Base-by-base conservation (phyloP, 23 red algal species). In the Pyropia yezoensis region DNA sequence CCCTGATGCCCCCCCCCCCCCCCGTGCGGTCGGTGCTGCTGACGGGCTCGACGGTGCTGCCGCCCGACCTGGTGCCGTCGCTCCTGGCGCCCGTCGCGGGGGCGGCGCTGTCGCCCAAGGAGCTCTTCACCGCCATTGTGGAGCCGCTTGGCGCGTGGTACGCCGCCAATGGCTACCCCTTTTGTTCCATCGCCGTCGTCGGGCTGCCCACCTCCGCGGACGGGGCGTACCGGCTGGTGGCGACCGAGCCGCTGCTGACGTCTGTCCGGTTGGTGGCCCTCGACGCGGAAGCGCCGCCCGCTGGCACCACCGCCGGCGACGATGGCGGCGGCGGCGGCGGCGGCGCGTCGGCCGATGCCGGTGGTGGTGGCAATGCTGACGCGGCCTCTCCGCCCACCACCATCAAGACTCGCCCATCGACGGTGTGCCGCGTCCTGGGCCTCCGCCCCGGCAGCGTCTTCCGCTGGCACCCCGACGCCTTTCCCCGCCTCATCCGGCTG, bases 391-490 rank as follows among this genome's bases (percentile, higher is more conserved):
- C 70, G 0, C 61, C 54, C 21, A 33, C 18, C 52, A 39, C 17
- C 34, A 20, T 76, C 20, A 53, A 54, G 18, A 87, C 82, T 18
- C 67, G 71, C 28, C 28, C 32, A 2, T 39, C 39, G 29, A 66
- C 63, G 16, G 67, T 87, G 52, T 56, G 21, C 54, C 69, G 70
- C 72, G 70, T 54, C 26, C 60, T 87, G 3, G 71, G 82, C 50
- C 14, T 87, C n/a, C 33, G 69, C 24, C 14, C 32, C 51, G 82
- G 64, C 57, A 32, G 76, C 18, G 54, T 87, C 7, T 87, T 87
- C 29, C 29, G 33, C 55, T 87, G 82, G 82, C 57, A 49, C 8
- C 51, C 82, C 14, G 63, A 68, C 16, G 62, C 71, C 0, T 87
- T 76, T 26, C 63, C 47, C 34, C 59, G 52, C 3, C 71, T 87